A percentile compares a stretch with the other conserved stretches of the same genome.
phyloP scores from a whole-genome alignment of 73 alveolate species.

The Paramecium caudatum region DNA sequence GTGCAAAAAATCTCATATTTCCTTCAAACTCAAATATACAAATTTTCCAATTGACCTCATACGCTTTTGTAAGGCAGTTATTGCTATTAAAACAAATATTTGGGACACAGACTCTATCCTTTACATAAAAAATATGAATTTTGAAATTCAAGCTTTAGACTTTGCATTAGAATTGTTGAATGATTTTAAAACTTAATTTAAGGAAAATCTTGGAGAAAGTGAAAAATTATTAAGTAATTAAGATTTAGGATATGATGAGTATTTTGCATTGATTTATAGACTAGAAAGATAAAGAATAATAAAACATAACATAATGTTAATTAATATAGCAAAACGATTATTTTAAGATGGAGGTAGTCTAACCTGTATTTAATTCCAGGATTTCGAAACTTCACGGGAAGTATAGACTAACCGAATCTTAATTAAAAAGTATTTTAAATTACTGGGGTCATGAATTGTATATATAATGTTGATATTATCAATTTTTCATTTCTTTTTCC shows the following conservation, averaged over 20 bases:
- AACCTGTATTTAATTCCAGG: too few relatives aligned
- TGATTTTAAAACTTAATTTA: not conserved
- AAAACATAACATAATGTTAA: too few relatives aligned
- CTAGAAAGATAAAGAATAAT: slow-evolving; percentile 34
- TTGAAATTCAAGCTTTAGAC: not conserved
- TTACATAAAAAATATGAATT: not conserved
- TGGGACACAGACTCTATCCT: not conserved
- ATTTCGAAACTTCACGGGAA: too few relatives aligned
- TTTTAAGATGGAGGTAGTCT: too few relatives aligned
- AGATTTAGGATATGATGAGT: not conserved
- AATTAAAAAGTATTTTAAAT: too few relatives aligned
- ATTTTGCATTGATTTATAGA: slow-evolving; percentile 39
- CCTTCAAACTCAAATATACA: slow-evolving; percentile 29
- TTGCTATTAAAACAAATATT: not conserved
- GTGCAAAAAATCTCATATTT: not conserved
- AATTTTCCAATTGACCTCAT: slow-evolving; percentile 11
- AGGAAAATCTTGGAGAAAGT: not conserved
- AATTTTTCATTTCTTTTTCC: slow-evolving; percentile 25
- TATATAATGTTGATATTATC: not conserved
- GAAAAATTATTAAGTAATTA: not conserved
- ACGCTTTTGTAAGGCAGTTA: not conserved
- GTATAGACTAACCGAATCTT: too few relatives aligned
- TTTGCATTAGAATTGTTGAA: not conserved
- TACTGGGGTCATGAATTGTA: too few relatives aligned
- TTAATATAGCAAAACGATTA: too few relatives aligned